Conservation (phyloP, 2,329 filamentous ascomycete species). For the Ceratocystiopsis brevicomis region DNA sequence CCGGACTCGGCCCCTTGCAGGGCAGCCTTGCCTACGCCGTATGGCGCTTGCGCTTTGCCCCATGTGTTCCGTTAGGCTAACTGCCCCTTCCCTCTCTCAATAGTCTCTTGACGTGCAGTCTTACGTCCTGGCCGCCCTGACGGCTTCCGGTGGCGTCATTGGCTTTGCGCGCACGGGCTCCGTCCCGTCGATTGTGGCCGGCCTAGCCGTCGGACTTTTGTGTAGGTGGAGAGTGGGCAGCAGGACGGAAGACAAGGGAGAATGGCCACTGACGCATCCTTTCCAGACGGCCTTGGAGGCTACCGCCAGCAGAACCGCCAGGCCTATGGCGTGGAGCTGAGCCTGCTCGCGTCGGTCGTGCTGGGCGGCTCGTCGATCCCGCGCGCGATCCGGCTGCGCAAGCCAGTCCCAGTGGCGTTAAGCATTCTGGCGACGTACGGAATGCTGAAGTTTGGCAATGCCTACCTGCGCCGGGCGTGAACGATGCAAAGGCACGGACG, state of each 20-base stretch:
- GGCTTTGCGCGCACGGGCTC: slow-evolving; percentile 76
- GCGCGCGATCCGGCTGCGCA: slow-evolving; percentile 62
- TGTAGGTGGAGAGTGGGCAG: slow-evolving; percentile 22
- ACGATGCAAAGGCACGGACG: background rate
- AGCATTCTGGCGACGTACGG: slow-evolving; percentile 66
- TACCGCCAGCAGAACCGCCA: slow-evolving; percentile 58
- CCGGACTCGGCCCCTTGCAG: too few relatives aligned
- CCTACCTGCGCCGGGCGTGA: slow-evolving; percentile 29
- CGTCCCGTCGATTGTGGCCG: slow-evolving; percentile 69
- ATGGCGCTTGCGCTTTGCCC: too few relatives aligned
- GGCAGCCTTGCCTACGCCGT: too few relatives aligned
- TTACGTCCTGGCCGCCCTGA: slow-evolving; percentile 61
- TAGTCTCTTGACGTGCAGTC: slow-evolving; percentile 34
- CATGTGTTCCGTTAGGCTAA: background rate
- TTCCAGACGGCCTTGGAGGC: slow-evolving; percentile 54
- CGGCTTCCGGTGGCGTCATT: slow-evolving; percentile 69
- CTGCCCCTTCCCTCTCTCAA: background rate
- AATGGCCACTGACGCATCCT: too few relatives aligned
- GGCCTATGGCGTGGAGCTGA: slow-evolving; percentile 71
- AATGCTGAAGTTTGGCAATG: slow-evolving; percentile 59
- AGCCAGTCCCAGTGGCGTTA: slow-evolving; percentile 67
- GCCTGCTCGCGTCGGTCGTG: slow-evolving; percentile 71
- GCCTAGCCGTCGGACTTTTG: slow-evolving; percentile 56
- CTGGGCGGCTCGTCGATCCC: slow-evolving; percentile 73
- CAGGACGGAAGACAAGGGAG: too few relatives aligned